phyloP scores from a whole-genome alignment of 176 grass and related monocot genomes.

The maize (Zea mays) region DNA sequence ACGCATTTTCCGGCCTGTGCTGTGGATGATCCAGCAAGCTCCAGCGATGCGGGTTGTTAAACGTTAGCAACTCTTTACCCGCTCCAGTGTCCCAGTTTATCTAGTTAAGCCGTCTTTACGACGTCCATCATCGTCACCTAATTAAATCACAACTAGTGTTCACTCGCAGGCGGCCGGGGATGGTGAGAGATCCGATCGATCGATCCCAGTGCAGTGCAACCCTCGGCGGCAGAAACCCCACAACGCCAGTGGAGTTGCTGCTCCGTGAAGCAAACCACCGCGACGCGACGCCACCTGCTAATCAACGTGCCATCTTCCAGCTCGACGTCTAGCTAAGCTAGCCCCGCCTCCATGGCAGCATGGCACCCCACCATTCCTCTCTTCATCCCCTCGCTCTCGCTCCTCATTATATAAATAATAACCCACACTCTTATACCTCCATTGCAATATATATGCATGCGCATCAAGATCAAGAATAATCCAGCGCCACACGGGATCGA shows the following conservation, averaged over 20 bases:
- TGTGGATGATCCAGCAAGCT: conserved; percentile 1
- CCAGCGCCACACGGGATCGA: background rate
- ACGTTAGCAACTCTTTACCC: conserved; percentile 11
- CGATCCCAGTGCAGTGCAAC: background rate
- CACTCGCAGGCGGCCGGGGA: background rate
- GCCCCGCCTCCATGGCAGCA: conserved; percentile 11
- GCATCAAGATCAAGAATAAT: background rate
- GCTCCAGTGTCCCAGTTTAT: background rate
- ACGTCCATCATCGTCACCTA: background rate
- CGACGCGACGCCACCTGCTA: conserved; percentile 3
- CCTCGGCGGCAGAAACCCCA: background rate
- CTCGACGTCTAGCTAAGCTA: background rate
- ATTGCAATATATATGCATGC: background rate
- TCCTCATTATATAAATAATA: background rate
- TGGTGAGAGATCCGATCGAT: background rate
- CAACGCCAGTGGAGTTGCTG: background rate
- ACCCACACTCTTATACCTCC: background rate
- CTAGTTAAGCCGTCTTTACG: conserved; percentile 37
- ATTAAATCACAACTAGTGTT: background rate
- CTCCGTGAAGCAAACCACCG: conserved; percentile 28
- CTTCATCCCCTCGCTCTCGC: background rate
- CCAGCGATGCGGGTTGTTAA: background rate
- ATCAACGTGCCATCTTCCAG: conserved; percentile 47
- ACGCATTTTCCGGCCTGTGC: background rate
- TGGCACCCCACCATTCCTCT: background rate